Percentiles rank a stretch among this genome's conserved stretches.
phyloP scores from a whole-genome alignment of 768 basidiomycete species.

The Crucibulum laeve region DNA sequence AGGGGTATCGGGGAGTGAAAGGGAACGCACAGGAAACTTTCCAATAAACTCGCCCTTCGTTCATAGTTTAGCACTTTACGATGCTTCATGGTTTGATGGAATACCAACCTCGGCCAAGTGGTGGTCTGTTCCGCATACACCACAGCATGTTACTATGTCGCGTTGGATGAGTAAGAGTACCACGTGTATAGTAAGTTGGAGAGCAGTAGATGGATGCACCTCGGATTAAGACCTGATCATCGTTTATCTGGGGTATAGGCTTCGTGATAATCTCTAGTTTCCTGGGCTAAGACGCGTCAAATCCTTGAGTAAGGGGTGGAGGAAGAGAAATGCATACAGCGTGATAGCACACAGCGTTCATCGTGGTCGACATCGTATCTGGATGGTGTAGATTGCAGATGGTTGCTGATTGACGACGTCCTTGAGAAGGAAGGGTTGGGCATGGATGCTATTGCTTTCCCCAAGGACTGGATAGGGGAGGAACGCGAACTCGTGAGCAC shows the following conservation, averaged over 20 bases:
- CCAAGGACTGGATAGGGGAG: no score
- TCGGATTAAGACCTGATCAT: conserved; percentile 58
- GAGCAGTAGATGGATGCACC: conserved; percentile 23
- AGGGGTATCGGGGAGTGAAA: conserved; percentile 31
- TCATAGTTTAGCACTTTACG: not conserved
- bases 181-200: conserved; percentile 6
- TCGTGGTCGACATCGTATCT: conserved; percentile 21
- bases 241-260: conserved; percentile 46
- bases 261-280: conserved; percentile 49
- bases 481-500: no score
- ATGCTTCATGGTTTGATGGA: not conserved
- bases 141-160: conserved; percentile 31
- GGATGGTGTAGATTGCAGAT: no score
- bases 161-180: not conserved
- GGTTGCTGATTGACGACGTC: no score
- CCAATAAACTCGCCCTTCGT: conserved; percentile 61
- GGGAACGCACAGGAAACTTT: conserved; percentile 54
- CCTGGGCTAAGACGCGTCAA: conserved; percentile 28
- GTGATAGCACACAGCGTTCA: conserved; percentile 49
- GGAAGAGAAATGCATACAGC: conserved; percentile 19
- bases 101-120: conserved; percentile 44
- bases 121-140: conserved; percentile 67
- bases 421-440: no score
- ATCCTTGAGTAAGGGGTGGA: not conserved
- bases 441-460: no score